Base-by-base conservation (phyloP, 306 rosid genomes). In the Fragaria nilgerrensis region DNA sequence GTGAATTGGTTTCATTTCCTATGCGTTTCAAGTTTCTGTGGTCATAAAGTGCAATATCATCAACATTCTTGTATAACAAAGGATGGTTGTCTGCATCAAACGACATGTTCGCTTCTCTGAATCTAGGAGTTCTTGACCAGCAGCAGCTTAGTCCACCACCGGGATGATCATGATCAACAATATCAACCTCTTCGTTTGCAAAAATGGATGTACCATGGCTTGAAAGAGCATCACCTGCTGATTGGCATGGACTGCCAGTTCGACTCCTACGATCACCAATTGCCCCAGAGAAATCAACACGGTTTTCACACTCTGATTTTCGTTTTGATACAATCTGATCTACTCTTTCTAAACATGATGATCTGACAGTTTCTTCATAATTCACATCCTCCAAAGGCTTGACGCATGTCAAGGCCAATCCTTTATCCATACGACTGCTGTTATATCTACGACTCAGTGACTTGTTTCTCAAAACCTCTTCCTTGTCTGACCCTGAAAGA, bases 81-180 rank as follows among this genome's bases (percentile, higher is more conserved):
- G 94, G 93, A 73, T 74, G 79, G 39, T 84, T 87, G 64, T 86
- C 98, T 10, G 75, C 71, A 43, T 88, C 88, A 20, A 81, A 23
- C 68, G 75, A 76, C 48, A 44, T 53, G 76, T 83, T 76, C 41
- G 89, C 77, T 63, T 73, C 91, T 77, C 87, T 82, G 73, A 88
- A 89, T 87, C 88, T 88, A 3, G 94, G 89, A n/a, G 93, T 86
- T 68, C 84, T 87, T 20, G 93, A 89, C 96, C 94, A 88, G 78
- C 92, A 89, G 55, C 85, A 85, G 78, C 86, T 85, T 74, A 89
- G 73, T 50, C 90, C 93, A 77, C 90, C 89, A 69, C 90, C 88
- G 72, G 39, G 82, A 59, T 84, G 86, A 69, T 68, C 74, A 61
- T 87, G 52, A 68, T 84, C 86, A 19, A 55, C 81, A 47, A 47